Evolutionary conservation across 768 basidiomycete species (phyloP), one percentile per base, ranked within the genome.

Genomic region (Erythrobasidium yunnanense): DNA sequence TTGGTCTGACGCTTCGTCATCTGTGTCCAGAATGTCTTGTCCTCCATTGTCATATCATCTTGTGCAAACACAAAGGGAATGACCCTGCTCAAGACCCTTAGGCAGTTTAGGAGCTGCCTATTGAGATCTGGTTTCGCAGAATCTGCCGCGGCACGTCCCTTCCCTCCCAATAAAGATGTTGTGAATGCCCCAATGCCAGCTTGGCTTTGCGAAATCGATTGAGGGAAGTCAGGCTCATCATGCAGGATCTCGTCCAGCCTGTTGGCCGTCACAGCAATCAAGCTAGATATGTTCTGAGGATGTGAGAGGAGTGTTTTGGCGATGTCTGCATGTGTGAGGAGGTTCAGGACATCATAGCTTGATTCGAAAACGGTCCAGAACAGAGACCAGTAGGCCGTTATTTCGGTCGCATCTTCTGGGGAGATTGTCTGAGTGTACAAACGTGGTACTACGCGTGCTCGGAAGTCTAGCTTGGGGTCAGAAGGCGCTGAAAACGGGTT

Each of bases 71-170:
- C 77, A n/a, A 92, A 84, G 1, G 92, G 92, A 17, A 97, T 78
- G 20, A 96, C 81, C 53, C 95, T 83, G 66, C 89, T 86, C 20
- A 99, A 81, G 6, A 96, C 83, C 29, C 93, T 83, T n/a, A 96
- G 74, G 73, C 90, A 91, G 73, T 95, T 97, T 49, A 99, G 80
- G 2, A 85, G 88, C 75, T 96, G 87, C 70, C 86, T 66, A 0
- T 73, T 89, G 1, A 87, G 86, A 29, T 90, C 79, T 17, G 47
- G 47, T 27, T 27, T 32, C 47, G 56, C 23, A 7, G 57, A 66
- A 32, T 50, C 32, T 29, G 60, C 33, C 15, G 15, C 4, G 5
- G 45, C 42, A n/a, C 25, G 22, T 18, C 30, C 30, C 23, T 30
- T 33, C 8, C 38, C 66, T 20, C 66, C 68, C 4, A 79, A 68